These are phyloP conservation scores for Apiospora aurea DNA, from an alignment of 2,329 filamentous ascomycete genomes.

Conservation along the genomic window DNA sequence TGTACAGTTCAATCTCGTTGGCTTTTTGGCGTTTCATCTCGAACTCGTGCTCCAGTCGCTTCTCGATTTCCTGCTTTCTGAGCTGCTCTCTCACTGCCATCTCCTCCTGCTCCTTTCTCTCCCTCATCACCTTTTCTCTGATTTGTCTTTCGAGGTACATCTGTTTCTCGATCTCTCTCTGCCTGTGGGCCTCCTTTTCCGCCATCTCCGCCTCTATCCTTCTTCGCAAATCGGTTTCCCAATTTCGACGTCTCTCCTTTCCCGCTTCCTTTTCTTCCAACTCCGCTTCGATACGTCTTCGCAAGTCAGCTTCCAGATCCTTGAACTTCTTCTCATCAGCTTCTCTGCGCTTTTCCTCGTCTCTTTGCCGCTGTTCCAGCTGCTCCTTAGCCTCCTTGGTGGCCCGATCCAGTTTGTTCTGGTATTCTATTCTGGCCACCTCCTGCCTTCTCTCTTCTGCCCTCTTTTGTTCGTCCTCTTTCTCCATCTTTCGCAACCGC, in stretches of 20 bases:
- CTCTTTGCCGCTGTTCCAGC: neutral
- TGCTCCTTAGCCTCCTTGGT: neutral
- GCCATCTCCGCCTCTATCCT: neutral
- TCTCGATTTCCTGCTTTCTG: neutral
- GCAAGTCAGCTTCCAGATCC: too few species aligned
- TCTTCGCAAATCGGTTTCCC: neutral
- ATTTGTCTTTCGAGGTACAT: neutral
- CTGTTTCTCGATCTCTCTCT: neutral
- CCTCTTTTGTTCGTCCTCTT: neutral
- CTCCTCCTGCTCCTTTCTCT: neutral
- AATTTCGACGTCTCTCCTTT: neutral
- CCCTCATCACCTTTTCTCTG: neutral
- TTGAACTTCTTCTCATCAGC: too few species aligned
- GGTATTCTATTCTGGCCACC: neutral
- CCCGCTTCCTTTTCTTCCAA: neutral
- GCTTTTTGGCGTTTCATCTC: neutral
- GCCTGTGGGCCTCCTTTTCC: neutral
- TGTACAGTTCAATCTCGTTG: neutral
- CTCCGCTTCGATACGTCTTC: too few species aligned
- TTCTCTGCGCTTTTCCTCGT: neutral
- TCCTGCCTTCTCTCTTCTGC: neutral
- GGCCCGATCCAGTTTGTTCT: neutral
- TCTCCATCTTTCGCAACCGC: neutral
- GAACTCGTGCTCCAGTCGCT: neutral
- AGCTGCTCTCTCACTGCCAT: neutral